Percentiles rank a stretch among this genome's conserved stretches.
Conservation (phyloP, 2,329 filamentous ascomycete genomes). For the Cordyceps militaris region DNA sequence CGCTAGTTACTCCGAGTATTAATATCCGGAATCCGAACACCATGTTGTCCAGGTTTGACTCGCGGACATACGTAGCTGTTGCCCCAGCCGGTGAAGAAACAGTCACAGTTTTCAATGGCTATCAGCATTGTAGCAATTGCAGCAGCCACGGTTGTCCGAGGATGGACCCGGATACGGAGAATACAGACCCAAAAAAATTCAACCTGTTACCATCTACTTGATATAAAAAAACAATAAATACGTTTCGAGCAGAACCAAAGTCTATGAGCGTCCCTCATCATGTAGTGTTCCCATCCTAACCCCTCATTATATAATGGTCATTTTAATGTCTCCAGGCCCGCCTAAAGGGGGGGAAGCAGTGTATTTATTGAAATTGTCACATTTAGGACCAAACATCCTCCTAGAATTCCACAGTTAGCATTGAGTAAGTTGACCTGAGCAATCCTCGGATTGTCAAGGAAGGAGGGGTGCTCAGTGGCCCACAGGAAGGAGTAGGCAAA, state of each 20-base stretch:
- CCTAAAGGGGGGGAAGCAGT: background rate
- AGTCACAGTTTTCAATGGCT: too few relatives aligned
- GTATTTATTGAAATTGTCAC: background rate
- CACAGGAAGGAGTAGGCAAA: background rate
- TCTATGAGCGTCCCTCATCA: slow-evolving; percentile 5
- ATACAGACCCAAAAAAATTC: background rate
- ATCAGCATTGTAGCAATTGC: too few relatives aligned
- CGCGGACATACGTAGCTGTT: too few relatives aligned
- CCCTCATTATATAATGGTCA: slow-evolving; percentile 7
- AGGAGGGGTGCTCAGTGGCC: background rate
- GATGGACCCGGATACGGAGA: too few relatives aligned
- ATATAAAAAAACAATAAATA: slow-evolving; percentile 7
- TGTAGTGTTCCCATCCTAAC: background rate
- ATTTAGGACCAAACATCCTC: slow-evolving; percentile 64
- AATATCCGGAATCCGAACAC: too few relatives aligned
- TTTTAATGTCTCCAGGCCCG: background rate
- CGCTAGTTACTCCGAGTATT: too few relatives aligned
- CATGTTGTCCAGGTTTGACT: too few relatives aligned
- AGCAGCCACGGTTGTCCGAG: too few relatives aligned
- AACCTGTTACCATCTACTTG: slow-evolving; percentile 5
- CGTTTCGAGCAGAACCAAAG: background rate
- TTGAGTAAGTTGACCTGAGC: too few relatives aligned
- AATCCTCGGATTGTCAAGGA: background rate
- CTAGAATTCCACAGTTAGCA: slow-evolving; percentile 29
- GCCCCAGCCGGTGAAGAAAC: too few relatives aligned